A percentile compares a stretch with the other conserved stretches of the same genome.
Evolutionary conservation across 2,329 filamentous ascomycete species (phyloP).

Genomic region (Apiospora aurea): DNA sequence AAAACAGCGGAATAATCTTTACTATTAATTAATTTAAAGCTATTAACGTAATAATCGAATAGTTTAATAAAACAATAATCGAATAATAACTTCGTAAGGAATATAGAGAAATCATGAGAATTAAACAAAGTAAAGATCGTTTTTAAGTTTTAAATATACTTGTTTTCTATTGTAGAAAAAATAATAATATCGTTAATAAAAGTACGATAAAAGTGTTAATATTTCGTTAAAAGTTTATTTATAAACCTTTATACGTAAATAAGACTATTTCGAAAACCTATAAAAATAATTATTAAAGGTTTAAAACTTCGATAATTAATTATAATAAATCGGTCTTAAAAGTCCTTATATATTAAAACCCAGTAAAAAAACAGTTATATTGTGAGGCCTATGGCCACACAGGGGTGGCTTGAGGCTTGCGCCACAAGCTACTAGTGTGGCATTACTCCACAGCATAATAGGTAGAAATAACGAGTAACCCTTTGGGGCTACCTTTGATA

Average conservation of each 20-base stretch:
- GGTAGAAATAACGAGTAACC: too few relatives aligned
- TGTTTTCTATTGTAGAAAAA: background rate
- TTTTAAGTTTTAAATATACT: background rate
- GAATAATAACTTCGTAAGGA: background rate
- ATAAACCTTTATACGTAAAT: background rate
- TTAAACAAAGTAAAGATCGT: background rate
- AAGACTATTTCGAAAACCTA: background rate
- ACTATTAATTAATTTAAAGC: too few relatives aligned
- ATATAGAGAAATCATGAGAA: background rate
- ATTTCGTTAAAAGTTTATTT: background rate
- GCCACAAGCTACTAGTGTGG: too few relatives aligned
- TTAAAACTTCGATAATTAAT: background rate
- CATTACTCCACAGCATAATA: too few relatives aligned
- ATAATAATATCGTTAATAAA: background rate
- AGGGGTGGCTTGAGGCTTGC: too few relatives aligned
- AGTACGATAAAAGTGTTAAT: background rate
- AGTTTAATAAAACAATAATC: background rate
- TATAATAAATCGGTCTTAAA: background rate
- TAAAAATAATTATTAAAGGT: too few relatives aligned
- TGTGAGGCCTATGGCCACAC: too few relatives aligned
- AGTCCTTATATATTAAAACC: too few relatives aligned
- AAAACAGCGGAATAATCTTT: background rate
- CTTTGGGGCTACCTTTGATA: too few relatives aligned
- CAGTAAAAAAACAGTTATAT: too few relatives aligned
- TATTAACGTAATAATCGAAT: background rate